Evolutionary conservation across 306 rosid genomes (phyloP), one percentile per base, ranked within the genome.

Genomic region (Quercus parvula): DNA sequence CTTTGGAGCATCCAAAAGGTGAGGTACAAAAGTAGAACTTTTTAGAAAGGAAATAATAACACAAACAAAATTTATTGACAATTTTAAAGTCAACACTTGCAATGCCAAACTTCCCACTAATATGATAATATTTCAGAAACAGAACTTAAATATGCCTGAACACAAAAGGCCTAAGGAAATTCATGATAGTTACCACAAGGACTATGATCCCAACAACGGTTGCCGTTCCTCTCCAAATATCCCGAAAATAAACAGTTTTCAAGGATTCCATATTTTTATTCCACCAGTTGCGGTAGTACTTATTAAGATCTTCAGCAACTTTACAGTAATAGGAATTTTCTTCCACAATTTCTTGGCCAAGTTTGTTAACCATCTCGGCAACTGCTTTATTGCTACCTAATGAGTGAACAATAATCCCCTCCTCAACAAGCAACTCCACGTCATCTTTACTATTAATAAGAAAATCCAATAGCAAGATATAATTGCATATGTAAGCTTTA

Each of bases 171-270:
- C 2, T 3, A 12, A 30, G 41, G 31, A 30, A 30, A 30, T 30
- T 30, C 4, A 30, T 3, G 31, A 30, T 0, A 30, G 79, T 76
- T 17, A 75, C 35, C 25, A 31, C n/a, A 2, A 78, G 49, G n/a
- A 85, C 73, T 2, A 74, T 0, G 17, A 78, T 0, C 41, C 83
- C 88, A n/a, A 81, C 38, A 18, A 85, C 0, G 19, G 88, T 85
- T 19, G 84, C 75, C 31, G 81, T 82, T 6, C 76, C 77, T 1
- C 81, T 85, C 77, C 85, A 85, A 4, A 81, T 73, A 66, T 81
- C 84, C 9, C 56, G 69, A 69, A 85, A 82, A 44, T 85, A 85
- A 8, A 82, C 79, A 10, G 55, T 80, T 7, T n/a, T 85, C 35
- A 79, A 12, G 1, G 76, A 56, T 12, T 73, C 88, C 71, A 71